Conservation (phyloP, 2,329 filamentous ascomycete species). For the Aspergillus quadrilineatus region DNA sequence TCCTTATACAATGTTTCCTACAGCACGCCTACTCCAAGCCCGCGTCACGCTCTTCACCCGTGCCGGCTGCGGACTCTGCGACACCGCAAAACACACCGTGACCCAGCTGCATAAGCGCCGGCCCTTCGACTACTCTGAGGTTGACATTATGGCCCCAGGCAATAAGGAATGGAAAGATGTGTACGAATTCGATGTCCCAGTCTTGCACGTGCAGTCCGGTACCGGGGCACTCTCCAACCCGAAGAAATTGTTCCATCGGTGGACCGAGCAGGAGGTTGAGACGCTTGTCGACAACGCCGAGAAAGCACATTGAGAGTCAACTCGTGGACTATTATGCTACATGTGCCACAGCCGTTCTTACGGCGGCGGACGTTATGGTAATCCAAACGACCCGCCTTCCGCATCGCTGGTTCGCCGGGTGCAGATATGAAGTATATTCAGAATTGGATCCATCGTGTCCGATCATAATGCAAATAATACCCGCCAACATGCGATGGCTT, state of each 20-base stretch:
- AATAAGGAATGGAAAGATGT: slow-evolving; percentile 59
- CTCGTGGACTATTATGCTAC: not conserved
- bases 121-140: slow-evolving; percentile 57
- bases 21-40: slow-evolving; percentile 31
- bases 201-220: slow-evolving; percentile 58
- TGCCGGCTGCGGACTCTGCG: slow-evolving; percentile 59
- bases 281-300: slow-evolving; percentile 53
- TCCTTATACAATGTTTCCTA: slow-evolving; percentile 29
- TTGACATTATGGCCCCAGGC: slow-evolving; percentile 57
- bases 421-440: not conserved
- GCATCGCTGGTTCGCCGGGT: not conserved
- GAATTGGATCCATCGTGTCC: not conserved
- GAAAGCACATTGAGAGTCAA: slow-evolving; percentile 15
- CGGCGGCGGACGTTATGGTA: not conserved
- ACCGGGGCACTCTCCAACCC: slow-evolving; percentile 54
- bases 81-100: slow-evolving; percentile 59
- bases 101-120: slow-evolving; percentile 53
- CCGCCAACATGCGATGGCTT: not conserved
- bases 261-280: slow-evolving; percentile 58
- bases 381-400: not conserved
- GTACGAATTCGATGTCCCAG: slow-evolving; percentile 65
- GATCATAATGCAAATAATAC: not conserved
- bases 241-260: slow-evolving; percentile 63
- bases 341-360: not conserved
- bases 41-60: slow-evolving; percentile 63